phyloP scores from a whole-genome alignment of 2,329 filamentous ascomycete genomes.

The Macrophomina pseudophaseolina region DNA sequence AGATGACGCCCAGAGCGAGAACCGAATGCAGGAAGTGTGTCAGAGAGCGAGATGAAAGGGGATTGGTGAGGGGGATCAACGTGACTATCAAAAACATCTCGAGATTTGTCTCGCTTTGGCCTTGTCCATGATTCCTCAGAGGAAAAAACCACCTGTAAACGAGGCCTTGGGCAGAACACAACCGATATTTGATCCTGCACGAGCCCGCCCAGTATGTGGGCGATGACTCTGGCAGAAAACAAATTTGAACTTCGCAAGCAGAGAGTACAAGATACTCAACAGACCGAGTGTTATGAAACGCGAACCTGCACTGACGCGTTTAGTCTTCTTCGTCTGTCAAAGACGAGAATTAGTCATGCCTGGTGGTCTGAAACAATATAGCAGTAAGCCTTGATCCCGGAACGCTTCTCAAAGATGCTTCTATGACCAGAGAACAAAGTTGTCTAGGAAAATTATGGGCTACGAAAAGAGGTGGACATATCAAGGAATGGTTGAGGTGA shows the following conservation, averaged over 20 bases:
- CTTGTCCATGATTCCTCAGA: background rate
- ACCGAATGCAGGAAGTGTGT: background rate
- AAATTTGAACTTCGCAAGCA: no score
- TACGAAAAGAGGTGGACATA: background rate
- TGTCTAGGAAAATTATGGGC: background rate
- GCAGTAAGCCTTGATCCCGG: no score
- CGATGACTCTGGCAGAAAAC: no score
- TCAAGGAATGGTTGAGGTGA: background rate
- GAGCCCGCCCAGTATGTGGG: background rate
- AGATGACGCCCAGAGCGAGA: background rate
- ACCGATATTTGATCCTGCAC: background rate
- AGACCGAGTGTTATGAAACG: no score
- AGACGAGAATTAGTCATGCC: no score
- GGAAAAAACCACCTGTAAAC: no score
- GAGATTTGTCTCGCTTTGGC: background rate
- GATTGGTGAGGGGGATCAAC: background rate
- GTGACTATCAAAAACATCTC: background rate
- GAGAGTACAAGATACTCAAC: no score
- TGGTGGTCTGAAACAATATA: no score
- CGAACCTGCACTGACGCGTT: no score
- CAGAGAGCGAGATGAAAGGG: background rate
- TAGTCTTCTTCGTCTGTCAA: no score
- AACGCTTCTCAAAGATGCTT: no score
- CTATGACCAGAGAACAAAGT: no score
- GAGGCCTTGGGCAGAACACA: background rate